Base-by-base conservation (phyloP, 1,284 basidiomycete species). In the Pseudozyma tsukubaensis region DNA sequence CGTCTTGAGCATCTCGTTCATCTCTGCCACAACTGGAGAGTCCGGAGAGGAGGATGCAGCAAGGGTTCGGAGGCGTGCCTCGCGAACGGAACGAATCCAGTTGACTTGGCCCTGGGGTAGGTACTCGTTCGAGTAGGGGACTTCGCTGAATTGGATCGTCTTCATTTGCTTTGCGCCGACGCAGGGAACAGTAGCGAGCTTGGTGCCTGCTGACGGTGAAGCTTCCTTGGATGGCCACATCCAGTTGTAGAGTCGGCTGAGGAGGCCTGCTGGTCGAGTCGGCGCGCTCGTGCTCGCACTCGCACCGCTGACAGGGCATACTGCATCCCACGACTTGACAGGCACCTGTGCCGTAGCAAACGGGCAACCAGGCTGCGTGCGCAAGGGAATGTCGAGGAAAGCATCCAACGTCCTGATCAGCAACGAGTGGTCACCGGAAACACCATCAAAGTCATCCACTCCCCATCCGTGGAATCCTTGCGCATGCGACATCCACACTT, bases 391-490 rank as follows among this genome's bases (percentile, higher is more conserved):
- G 36, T 73, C 71, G 36, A 73, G 52, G 2, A 73, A 61, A 0
- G 71, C 64, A 49, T 73, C 71, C 39, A 73, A 16, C 1, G 71
- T 73, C 18, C 71, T 44, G 47, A 73, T 68, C 13, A 73, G 57
- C 8, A 73, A 54, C 50, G 65, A 68, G 47, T 73, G 71, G 35
- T 73, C 71, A 18, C 71, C 71, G 14, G 71, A 73, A 18, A 73
- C 71, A 47, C 71, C 71, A 37, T 73, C 71, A 59, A 64, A 73
- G 34, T 65, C 71, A 21, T 73, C 71, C 4, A 73, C 59, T 10
- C 71, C 71, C 71, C 71, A 73, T 43, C 71, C 71, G 51, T 73
- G 71, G 58, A 73, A 73, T 7, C 71, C 71, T 35, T 73, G 71
- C 1, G 71, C 71, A 34, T 73, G 71, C 43, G 71, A 73, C 71